Base-by-base conservation (phyloP, 495 filamentous ascomycete species). In the Patellaria atrata region DNA sequence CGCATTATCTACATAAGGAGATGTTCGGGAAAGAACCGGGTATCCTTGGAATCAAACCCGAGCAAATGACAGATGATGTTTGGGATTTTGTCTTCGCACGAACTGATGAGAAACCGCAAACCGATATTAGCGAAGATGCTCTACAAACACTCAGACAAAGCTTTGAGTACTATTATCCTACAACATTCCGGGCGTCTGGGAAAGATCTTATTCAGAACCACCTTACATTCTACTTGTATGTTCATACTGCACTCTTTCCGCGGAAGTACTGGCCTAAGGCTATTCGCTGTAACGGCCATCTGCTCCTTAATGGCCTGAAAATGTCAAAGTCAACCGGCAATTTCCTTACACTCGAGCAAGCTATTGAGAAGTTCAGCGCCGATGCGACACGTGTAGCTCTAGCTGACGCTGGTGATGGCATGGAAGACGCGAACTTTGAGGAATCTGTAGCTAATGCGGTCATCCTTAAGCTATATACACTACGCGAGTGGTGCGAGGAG, bases 361-460 rank as follows among this genome's bases (percentile, higher is more conserved):
- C 82, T 4, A 73, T 86, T 13, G 72, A 77, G 44, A 97, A 97
- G 56, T 97, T 84, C 53, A 89, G 87, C 45, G 85, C 89, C 5
- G 87, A 94, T 58, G 87, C 87, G 12, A 78, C 80, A 21, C 68
- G 87, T 52, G 79, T 97, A 41, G 84, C 86, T 5, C 74, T 97
- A 36, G 85, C 87, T 20, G 89, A 97, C 60, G 84, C 82, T 12
- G 89, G 89, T 47, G 89, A 97, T 57, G 81, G 82, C 35, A 81
- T 94, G 36, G 75, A 84, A 39, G 89, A 97, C 60, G 87, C 89
- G 36, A 99, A 99, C 63, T 92, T 99, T 48, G 89, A 93, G 45
- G 89, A 99, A 62, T 69, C 75, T 43, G 85, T 94, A 18, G 87
- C 87, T 25, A 84, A 94, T 57, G 79, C 74, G 52, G 86, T 74